phyloP scores from a whole-genome alignment of 179 eudicot species.

The Pouteria campechiana region DNA sequence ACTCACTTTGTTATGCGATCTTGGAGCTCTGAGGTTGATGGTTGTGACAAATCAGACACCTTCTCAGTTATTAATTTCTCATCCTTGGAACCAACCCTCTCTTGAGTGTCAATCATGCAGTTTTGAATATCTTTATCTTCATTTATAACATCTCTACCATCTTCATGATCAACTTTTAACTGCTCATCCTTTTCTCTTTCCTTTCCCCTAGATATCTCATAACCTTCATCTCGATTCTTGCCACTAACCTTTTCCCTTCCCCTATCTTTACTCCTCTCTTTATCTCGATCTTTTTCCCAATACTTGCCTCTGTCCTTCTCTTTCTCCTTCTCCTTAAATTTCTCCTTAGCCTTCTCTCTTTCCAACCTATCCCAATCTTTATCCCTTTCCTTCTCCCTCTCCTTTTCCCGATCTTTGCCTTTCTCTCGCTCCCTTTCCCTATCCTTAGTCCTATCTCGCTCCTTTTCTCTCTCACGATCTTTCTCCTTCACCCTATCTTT shows the following conservation, averaged over 20 bases:
- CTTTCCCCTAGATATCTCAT: conserved; percentile 29
- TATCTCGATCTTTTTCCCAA: conserved; percentile 27
- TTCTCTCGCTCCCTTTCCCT: conserved; percentile 27
- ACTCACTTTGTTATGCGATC: conserved; percentile 68
- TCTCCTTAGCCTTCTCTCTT: conserved; percentile 19
- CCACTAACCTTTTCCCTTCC: conserved; percentile 37
- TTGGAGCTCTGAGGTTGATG: conserved; percentile 34
- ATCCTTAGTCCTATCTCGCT: conserved; percentile 25
- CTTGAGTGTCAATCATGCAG: conserved; percentile 20
- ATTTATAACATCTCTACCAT: conserved; percentile 17
- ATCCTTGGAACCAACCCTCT: conserved; percentile 18
- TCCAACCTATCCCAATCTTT: conserved; percentile 22
- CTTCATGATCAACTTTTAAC: conserved; percentile 19
- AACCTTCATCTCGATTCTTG: conserved; percentile 48
- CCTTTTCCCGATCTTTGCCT: conserved; percentile 30
- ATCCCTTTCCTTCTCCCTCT: conserved; percentile 27
- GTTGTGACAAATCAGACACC: conserved; percentile 17
- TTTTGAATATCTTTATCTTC: conserved; percentile 14
- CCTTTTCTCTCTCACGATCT: conserved; percentile 30
- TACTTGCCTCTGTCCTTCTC: conserved; percentile 29
- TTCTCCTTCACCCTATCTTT: conserved; percentile 26
- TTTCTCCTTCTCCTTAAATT: conserved; percentile 39
- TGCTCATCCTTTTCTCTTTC: conserved; percentile 34
- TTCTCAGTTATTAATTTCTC: conserved; percentile 21
- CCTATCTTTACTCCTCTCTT: conserved; percentile 31